Evolutionary conservation across 441 rosid species (phyloP).

Genomic region (Adansonia rubrostipa): DNA sequence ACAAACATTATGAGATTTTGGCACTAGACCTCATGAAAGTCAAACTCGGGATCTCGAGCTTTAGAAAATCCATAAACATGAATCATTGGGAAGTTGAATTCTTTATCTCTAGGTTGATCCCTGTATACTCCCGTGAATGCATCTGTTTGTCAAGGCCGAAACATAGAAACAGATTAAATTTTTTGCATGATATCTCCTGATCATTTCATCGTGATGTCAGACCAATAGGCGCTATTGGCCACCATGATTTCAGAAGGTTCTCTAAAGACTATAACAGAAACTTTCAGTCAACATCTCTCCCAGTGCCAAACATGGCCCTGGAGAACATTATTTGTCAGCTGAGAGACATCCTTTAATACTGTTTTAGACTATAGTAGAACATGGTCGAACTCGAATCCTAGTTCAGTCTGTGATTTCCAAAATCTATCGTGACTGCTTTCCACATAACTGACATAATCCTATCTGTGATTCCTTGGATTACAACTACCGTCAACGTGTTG

Average conservation of each 20-base stretch:
- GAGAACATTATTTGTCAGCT: slow-evolving; percentile 5
- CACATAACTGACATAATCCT: neutral
- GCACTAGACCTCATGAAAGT: slow-evolving; percentile 63
- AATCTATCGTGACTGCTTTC: too few relatives aligned
- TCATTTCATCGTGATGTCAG: neutral
- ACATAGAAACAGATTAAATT: neutral
- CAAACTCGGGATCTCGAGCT: slow-evolving; percentile 86
- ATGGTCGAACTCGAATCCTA: neutral
- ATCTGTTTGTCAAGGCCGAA: slow-evolving; percentile 45
- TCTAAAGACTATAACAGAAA: neutral
- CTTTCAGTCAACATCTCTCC: neutral
- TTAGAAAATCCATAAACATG: slow-evolving; percentile 94
- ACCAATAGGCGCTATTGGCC: neutral
- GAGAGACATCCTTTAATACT: neutral
- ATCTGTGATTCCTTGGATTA: neutral
- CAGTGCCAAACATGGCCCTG: neutral
- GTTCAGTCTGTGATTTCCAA: neutral
- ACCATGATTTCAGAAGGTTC: neutral
- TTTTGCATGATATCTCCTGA: neutral
- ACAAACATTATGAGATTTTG: slow-evolving; percentile 6
- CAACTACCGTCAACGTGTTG: neutral
- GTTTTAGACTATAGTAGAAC: neutral
- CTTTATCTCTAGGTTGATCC: slow-evolving; percentile 41
- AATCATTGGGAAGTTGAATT: slow-evolving; percentile 59
- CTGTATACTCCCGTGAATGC: slow-evolving; percentile 73